phyloP scores from a whole-genome alignment of 129 eudicot species.

The Tagetes patula region DNA sequence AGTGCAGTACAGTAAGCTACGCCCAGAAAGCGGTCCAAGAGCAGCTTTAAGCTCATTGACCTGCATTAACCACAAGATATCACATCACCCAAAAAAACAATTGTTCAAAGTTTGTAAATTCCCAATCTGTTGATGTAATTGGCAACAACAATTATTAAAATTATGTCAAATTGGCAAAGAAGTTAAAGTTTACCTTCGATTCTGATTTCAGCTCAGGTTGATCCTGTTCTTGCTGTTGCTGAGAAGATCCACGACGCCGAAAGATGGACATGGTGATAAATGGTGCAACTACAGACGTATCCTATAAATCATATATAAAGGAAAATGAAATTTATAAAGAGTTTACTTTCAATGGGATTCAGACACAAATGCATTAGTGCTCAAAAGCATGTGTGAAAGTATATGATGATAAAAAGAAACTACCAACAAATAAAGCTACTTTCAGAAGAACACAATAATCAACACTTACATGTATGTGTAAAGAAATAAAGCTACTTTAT shows the following conservation, averaged over 20 bases:
- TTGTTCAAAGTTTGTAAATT: not conserved
- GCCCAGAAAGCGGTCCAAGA: slow-evolving; percentile 76
- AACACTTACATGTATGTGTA: slow-evolving; percentile 18
- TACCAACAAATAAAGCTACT: slow-evolving; percentile 17
- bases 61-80: slow-evolving; percentile 36
- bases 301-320: not conserved
- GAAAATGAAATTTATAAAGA: not conserved
- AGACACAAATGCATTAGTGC: slow-evolving; percentile 9
- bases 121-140: not conserved
- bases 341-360: not conserved
- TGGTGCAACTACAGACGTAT: slow-evolving; percentile 13
- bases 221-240: slow-evolving; percentile 45
- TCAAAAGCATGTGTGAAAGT: slow-evolving; percentile 16
- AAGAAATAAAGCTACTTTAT: slow-evolving; percentile 30
- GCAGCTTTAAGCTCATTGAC: slow-evolving; percentile 62
- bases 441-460: slow-evolving; percentile 17
- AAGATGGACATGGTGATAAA: slow-evolving; percentile 47
- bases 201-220: slow-evolving; percentile 49
- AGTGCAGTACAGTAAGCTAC: slow-evolving; percentile 57
- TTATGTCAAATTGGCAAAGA: not conserved
- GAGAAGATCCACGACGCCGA: slow-evolving; percentile 57
- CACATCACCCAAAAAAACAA: not conserved
- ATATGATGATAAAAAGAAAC: not conserved
- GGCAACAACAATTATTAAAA: not conserved
- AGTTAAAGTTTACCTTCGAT: slow-evolving; percentile 45